Percentiles rank a stretch among this genome's conserved stretches.
Evolutionary conservation across 257 asterid genomes (phyloP).

Genomic region (Ajuga chamaepitys): DNA sequence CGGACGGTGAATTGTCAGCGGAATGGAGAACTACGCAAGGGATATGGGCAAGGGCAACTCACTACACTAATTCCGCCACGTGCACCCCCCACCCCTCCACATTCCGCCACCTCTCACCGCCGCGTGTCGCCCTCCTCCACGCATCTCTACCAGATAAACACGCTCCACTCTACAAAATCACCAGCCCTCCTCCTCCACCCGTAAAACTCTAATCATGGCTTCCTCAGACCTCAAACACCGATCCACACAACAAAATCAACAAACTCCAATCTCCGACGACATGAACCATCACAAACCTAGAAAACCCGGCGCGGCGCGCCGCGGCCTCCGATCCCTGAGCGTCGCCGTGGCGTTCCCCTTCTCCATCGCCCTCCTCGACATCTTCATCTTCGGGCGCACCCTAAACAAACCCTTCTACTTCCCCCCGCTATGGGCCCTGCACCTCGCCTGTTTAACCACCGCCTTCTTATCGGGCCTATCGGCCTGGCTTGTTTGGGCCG

Average conservation of each 20-base stretch:
- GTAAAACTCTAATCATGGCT: conserved; percentile 27
- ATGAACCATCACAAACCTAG: conserved; percentile 27
- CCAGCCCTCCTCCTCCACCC: conserved; percentile 5
- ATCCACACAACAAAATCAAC: not conserved
- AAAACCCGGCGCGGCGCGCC: conserved; percentile 39
- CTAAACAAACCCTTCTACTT: conserved; percentile 62
- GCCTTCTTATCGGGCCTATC: conserved; percentile 64
- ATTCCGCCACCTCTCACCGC: conserved; percentile 20
- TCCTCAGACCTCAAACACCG: conserved; percentile 60
- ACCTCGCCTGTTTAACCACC: conserved; percentile 48
- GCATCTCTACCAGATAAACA: conserved; percentile 22
- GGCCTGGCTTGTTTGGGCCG: conserved; percentile 95
- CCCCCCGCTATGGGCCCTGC: conserved; percentile 86
- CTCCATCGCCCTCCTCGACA: conserved; percentile 39
- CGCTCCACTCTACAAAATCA: conserved; percentile 20
- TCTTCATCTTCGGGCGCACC: conserved; percentile 53
- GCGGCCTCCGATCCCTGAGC: conserved; percentile 64
- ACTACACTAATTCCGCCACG: conserved; percentile 16
- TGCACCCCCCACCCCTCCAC: conserved; percentile 15
- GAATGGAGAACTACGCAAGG: no score
- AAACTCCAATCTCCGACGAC: not conserved
- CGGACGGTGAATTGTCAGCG: not conserved
- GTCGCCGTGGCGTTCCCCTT: conserved; percentile 63
- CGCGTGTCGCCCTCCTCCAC: conserved; percentile 28
- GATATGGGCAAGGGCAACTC: no score